phyloP scores from a whole-genome alignment of 768 basidiomycete species.

The Rhodotorula toruloides region DNA sequence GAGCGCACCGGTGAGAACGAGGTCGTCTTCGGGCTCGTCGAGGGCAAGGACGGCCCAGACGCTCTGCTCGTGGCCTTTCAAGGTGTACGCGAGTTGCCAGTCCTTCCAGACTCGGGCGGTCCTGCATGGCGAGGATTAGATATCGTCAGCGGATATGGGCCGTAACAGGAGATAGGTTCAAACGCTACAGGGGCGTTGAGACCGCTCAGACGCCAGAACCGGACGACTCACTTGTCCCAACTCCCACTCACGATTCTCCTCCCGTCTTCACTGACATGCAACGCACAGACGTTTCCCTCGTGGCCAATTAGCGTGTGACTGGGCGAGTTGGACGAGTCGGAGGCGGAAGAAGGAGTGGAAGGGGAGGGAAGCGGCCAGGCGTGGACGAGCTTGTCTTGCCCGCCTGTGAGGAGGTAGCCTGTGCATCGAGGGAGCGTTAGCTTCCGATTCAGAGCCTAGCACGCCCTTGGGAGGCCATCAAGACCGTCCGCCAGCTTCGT shows the following conservation, averaged over 20 bases:
- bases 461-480: too few species aligned
- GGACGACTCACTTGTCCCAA: conserved; percentile 75
- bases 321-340: conserved; percentile 63
- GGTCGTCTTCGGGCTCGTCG: conserved; percentile 54
- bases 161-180: not conserved
- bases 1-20: conserved; percentile 70
- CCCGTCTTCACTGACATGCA: conserved; percentile 65
- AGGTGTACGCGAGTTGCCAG: conserved; percentile 72
- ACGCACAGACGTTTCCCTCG: conserved; percentile 78
- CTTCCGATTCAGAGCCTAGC: too few species aligned
- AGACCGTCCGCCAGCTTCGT: too few species aligned
- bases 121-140: conserved; percentile 49
- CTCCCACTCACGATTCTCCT: conserved; percentile 78
- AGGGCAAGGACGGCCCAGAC: conserved; percentile 89
- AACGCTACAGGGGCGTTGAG: conserved; percentile 21
- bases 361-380: conserved; percentile 52
- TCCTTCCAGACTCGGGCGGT: conserved; percentile 69
- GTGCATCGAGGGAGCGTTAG: not conserved
- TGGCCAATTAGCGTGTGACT: conserved; percentile 81
- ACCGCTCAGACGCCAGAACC: too few species aligned
- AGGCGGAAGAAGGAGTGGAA: conserved; percentile 53
- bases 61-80: conserved; percentile 80
- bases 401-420: conserved; percentile 83
- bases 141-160: not conserved
- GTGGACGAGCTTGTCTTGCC: conserved; percentile 82